phyloP scores from a whole-genome alignment of 2,329 filamentous ascomycete species.

The Dothidotthia symphoricarpi region DNA sequence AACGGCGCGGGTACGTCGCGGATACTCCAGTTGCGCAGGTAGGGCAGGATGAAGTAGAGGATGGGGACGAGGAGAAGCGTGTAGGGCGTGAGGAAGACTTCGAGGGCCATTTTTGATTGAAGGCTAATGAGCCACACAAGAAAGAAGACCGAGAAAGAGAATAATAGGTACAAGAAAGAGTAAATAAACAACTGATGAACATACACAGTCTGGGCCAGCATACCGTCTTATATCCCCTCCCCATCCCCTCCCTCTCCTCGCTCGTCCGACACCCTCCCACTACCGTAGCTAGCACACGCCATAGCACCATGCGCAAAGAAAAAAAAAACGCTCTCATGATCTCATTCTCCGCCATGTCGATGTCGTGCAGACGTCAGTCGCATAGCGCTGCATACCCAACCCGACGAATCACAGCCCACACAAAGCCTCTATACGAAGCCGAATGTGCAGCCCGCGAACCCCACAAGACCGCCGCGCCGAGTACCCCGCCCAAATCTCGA shows the following conservation, averaged over 20 bases:
- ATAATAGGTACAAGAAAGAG: conserved; percentile 1
- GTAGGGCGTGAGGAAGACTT: conserved; percentile 47
- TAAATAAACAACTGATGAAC: no score
- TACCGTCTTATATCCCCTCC: no score
- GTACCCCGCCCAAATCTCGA: conserved; percentile 24
- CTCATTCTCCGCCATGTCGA: no score
- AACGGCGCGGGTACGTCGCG: conserved; percentile 61
- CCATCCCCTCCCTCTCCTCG: no score
- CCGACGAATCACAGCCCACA: conserved; percentile 11
- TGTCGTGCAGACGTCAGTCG: no score
- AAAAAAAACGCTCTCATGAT: no score
- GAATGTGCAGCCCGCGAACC: conserved; percentile 19
- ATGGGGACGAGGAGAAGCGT: conserved; percentile 51
- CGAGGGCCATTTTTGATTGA: conserved; percentile 30
- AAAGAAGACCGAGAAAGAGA: no score
- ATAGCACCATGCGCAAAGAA: no score
- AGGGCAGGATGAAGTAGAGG: conserved; percentile 59
- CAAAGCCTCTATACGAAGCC: conserved; percentile 14
- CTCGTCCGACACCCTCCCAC: no score
- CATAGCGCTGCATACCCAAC: no score
- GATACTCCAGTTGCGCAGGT: conserved; percentile 58
- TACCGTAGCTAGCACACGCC: no score
- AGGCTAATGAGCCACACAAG: background rate
- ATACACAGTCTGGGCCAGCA: no score
- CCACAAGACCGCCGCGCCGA: conserved; percentile 4